Base-by-base conservation (phyloP, 768 basidiomycete species). In the Coprinopsis cinerea region DNA sequence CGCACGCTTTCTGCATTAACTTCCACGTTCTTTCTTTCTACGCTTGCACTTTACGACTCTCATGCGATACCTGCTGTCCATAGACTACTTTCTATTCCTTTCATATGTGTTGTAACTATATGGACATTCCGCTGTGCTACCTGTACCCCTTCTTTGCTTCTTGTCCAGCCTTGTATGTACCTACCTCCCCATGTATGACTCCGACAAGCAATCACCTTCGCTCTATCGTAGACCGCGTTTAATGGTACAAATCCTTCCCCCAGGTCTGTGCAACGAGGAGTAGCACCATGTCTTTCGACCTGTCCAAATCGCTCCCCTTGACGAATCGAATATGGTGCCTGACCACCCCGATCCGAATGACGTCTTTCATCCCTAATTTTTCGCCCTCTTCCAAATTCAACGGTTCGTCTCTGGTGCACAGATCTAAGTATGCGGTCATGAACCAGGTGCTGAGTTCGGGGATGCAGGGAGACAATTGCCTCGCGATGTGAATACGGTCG, bases 401-500 rank as follows among this genome's bases (percentile, higher is more conserved):
- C 4, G 67, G 62, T n/a, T 56, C 52, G 9, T 49, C 50, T 37
- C 63, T 55, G 34, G 55, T 55, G 48, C 65, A 67, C 18, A 74
- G 56, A 43, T 67, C 65, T 2, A 57, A 58, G 55, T 68, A 69
- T 15, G 68, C 67, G n/a, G 66, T 64, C 23, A 63, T 55, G 3
- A 67, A 54, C 72, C 71, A 75, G 24, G 63, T 51, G 5, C 48
- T 39, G n/a, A 72, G 25, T 30, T 56, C 45, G 49, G n/a, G n/a
- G n/a, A n/a, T n/a, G n/a, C n/a, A n/a, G n/a, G n/a, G n/a, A n/a
- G n/a, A n/a, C n/a, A 65, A 64, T 9, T 50, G 52, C 28, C 60
- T 57, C 10, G 63, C 69, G 15, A 73, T 53, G 22, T 57, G 53
- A 18, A 73, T 61, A 36, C 61, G 66, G 41, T 71, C 66, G 18